These are phyloP conservation scores for Amaranthus palmeri DNA, from an alignment of 148 eudicot species.

Conservation along the genomic window DNA sequence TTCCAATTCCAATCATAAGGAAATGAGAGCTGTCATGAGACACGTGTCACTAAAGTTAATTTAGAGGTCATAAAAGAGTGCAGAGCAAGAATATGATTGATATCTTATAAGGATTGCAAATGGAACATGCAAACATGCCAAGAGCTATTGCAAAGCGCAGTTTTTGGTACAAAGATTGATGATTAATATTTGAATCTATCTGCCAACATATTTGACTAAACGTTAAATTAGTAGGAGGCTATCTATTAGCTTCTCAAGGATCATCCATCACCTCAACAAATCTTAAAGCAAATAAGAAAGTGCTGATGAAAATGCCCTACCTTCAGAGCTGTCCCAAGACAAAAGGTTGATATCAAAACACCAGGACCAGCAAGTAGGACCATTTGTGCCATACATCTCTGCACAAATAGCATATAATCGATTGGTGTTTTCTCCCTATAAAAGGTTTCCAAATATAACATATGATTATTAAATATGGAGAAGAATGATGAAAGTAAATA, in stretches of 20 bases:
- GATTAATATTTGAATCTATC: neutral
- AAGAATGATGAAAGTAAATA: neutral
- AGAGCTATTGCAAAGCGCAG: neutral
- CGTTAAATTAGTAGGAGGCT: neutral
- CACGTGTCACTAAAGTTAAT: conserved; percentile 1
- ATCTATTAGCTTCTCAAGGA: neutral
- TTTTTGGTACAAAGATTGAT: neutral
- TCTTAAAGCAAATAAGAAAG: neutral
- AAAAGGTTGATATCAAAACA: conserved; percentile 83
- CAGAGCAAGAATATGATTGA: neutral
- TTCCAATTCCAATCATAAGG: conserved; percentile 95
- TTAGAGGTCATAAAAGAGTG: neutral
- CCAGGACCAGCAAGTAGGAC: conserved; percentile 96
- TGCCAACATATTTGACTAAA: neutral
- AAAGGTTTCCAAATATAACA: neutral
- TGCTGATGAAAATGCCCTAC: conserved; percentile 29
- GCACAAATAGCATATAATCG: conserved; percentile 18
- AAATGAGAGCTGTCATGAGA: conserved; percentile 51
- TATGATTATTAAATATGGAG: neutral
- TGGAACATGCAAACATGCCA: neutral
- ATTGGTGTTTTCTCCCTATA: conserved; percentile 7
- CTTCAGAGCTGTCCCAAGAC: conserved; percentile 86
- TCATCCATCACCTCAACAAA: neutral
- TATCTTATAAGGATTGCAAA: neutral
- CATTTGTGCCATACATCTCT: conserved; percentile 92